A percentile compares a stretch with the other conserved stretches of the same genome.
phyloP scores from a whole-genome alignment of 2,329 filamentous ascomycete species.

The Nannizziopsis barbatae region DNA sequence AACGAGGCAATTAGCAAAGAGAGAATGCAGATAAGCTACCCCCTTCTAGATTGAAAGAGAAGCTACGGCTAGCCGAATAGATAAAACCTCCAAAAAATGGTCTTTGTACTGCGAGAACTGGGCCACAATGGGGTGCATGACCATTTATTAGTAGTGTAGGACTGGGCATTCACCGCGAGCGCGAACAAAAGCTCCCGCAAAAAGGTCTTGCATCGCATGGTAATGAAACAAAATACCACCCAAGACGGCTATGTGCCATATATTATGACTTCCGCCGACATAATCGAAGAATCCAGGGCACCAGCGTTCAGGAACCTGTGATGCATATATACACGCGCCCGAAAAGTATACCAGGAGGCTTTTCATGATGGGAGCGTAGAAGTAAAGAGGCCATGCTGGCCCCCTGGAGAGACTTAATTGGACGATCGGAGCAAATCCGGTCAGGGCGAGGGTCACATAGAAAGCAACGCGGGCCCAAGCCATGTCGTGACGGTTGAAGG shows the following conservation, averaged over 20 bases:
- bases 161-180: conserved; percentile 41
- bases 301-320: conserved; percentile 87
- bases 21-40: no score
- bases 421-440: conserved; percentile 77
- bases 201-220: conserved; percentile 89
- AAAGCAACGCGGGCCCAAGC: conserved; percentile 86
- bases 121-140: not conserved
- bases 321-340: conserved; percentile 80
- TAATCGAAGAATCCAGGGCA: conserved; percentile 91
- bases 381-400: conserved; percentile 67
- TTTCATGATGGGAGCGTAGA: conserved; percentile 80
- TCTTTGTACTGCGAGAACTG: no score
- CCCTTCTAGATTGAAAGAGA: no score
- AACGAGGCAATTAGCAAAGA: no score
- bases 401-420: conserved; percentile 74
- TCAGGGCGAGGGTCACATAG: conserved; percentile 75
- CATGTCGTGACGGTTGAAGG: conserved; percentile 86
- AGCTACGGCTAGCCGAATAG: no score
- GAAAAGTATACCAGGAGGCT: conserved; percentile 74
- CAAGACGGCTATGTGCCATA: conserved; percentile 92
- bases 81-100: no score
- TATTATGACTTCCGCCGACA: conserved; percentile 86
- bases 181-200: conserved; percentile 61
- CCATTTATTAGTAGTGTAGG: not conserved
- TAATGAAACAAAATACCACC: conserved; percentile 98